Evolutionary conservation across 495 filamentous ascomycete species (phyloP).

Genomic region (Friedmanniomyces endolithicus): DNA sequence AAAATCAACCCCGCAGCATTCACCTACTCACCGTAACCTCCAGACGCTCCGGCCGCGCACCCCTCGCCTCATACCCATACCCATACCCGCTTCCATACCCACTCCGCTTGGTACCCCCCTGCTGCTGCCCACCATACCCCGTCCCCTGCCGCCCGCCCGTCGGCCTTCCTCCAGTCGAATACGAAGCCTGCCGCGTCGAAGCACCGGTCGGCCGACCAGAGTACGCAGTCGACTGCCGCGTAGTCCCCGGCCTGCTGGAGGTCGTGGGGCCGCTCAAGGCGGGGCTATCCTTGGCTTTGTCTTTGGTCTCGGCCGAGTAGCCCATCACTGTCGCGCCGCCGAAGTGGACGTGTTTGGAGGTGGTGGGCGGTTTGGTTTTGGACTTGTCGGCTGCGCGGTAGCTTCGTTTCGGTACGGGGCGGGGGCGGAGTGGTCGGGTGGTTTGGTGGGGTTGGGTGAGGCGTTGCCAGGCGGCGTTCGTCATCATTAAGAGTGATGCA

Average conservation of each 20-base stretch:
- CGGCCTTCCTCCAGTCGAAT: too few relatives aligned
- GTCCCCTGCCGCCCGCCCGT: not conserved
- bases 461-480: not conserved
- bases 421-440: not conserved
- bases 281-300: not conserved
- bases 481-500: not conserved
- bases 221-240: not conserved
- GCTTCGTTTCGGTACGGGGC: not conserved
- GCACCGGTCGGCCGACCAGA: not conserved
- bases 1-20: too few relatives aligned
- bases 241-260: not conserved
- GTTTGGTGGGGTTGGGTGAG: not conserved
- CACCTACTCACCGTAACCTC: too few relatives aligned
- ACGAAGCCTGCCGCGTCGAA: too few relatives aligned
- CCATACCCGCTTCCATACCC: too few relatives aligned
- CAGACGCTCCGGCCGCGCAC: not conserved
- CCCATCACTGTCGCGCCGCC: constrained; percentile 1
- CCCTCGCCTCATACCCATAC: not conserved
- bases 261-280: too few relatives aligned
- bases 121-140: not conserved
- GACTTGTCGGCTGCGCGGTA: not conserved
- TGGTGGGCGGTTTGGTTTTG: not conserved
- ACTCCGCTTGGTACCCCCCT: not conserved
- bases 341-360: constrained; percentile 5
- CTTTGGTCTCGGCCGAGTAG: constrained; percentile 1